Conservation (phyloP, 192 early-diverging fungal species). For the Coemansia erecta region DNA sequence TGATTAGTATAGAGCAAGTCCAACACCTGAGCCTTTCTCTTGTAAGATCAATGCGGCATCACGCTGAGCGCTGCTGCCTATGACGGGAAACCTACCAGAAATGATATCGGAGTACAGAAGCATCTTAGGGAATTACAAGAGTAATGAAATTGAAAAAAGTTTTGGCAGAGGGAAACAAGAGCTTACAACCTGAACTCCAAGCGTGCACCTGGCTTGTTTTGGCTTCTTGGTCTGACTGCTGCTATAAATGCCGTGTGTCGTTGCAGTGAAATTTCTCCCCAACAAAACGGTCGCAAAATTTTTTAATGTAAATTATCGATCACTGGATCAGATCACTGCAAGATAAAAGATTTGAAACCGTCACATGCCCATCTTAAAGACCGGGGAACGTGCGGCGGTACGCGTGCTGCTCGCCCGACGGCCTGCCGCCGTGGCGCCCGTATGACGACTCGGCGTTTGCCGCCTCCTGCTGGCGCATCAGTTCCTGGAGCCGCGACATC, state of each 20-base stretch:
- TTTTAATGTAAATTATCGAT: not conserved
- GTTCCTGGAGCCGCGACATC: constrained; percentile 51
- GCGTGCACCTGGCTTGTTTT: not conserved
- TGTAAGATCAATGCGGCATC: not conserved
- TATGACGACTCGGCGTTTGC: not conserved
- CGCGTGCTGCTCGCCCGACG: constrained; percentile 11
- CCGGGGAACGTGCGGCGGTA: constrained; percentile 26
- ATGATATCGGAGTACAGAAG: constrained; percentile 68
- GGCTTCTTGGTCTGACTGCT: not conserved
- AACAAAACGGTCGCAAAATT: not conserved
- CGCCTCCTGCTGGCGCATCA: constrained; percentile 40
- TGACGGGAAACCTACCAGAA: constrained; percentile 53
- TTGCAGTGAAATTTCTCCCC: not conserved
- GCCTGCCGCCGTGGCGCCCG: constrained; percentile 1
- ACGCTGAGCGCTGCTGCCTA: not conserved
- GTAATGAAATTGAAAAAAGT: constrained; percentile 6
- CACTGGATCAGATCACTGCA: not conserved
- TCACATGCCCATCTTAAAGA: constrained; percentile 7
- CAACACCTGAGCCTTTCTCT: no score
- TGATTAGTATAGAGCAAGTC: no score
- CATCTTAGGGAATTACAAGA: constrained; percentile 51
- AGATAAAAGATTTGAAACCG: not conserved
- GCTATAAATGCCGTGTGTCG: not conserved
- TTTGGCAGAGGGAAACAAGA: not conserved
- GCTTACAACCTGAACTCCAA: no score